These are phyloP conservation scores for Myrica gale DNA, from an alignment of 306 rosid species.

Conservation along the genomic window DNA sequence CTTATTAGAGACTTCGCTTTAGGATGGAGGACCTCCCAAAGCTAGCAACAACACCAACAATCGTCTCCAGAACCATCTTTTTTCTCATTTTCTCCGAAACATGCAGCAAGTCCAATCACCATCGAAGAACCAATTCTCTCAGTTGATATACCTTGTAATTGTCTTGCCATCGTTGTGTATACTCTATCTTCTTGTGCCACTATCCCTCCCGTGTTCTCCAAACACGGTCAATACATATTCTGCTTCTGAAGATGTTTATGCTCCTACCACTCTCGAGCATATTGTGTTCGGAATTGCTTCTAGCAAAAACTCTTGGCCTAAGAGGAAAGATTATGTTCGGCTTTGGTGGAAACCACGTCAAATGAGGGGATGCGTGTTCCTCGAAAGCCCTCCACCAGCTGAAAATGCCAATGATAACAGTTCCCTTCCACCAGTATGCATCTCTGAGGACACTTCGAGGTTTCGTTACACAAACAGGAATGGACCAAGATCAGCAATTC, in stretches of 20 bases:
- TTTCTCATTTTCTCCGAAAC: constrained; percentile 18
- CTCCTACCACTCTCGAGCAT: constrained; percentile 52
- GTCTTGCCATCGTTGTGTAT: constrained; percentile 51
- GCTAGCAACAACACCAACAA: not conserved
- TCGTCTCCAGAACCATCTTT: constrained; percentile 1
- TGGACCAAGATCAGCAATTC: constrained; percentile 58
- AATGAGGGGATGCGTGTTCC: constrained; percentile 72
- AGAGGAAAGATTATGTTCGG: constrained; percentile 53
- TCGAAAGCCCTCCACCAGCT: constrained; percentile 46
- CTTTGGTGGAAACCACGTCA: constrained; percentile 70
- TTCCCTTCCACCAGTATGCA: constrained; percentile 65
- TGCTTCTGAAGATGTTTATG: constrained; percentile 33
- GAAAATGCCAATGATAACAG: constrained; percentile 22
- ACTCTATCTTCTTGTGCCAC: constrained; percentile 48
- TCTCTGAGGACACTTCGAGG: constrained; percentile 65
- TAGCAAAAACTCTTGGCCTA: constrained; percentile 51
- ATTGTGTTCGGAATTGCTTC: constrained; percentile 88
- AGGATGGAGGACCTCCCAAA: too few species aligned
- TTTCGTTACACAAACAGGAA: constrained; percentile 60
- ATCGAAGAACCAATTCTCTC: constrained; percentile 38
- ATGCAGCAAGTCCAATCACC: constrained; percentile 52
- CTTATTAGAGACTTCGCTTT: constrained; percentile 7
- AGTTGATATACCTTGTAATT: constrained; percentile 38
- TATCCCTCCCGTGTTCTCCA: constrained; percentile 37
- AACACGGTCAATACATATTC: constrained; percentile 5